Evolutionary conservation across 2,329 filamentous ascomycete genomes (phyloP).

Genomic region (Huntiella moniliformis): DNA sequence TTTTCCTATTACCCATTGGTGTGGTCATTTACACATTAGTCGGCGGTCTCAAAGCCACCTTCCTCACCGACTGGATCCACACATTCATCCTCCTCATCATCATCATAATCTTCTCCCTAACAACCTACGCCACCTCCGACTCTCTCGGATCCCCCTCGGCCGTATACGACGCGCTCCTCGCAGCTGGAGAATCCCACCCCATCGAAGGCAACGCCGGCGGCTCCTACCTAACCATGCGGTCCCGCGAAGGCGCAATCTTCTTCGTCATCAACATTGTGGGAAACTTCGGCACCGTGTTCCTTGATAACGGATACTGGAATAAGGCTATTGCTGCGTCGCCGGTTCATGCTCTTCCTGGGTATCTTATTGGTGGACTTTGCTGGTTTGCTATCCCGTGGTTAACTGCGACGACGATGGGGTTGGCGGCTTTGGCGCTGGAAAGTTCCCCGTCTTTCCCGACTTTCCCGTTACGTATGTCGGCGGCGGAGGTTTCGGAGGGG

Average conservation of each 20-base stretch:
- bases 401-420: conserved; percentile 72
- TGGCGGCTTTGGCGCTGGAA: conserved; percentile 65
- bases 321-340: conserved; percentile 81
- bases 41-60: conserved; percentile 70
- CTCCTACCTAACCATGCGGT: conserved; percentile 74
- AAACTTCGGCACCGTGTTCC: conserved; percentile 70
- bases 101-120: conserved; percentile 70
- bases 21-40: conserved; percentile 55
- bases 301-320: conserved; percentile 82
- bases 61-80: conserved; percentile 72
- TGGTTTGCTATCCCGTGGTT: conserved; percentile 94
- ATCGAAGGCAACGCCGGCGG: conserved; percentile 64
- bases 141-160: conserved; percentile 54
- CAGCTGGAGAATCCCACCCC: conserved; percentile 50
- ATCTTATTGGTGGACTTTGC: conserved; percentile 66
- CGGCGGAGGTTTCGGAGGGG: conserved; percentile 61
- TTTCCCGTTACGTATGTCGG: conserved; percentile 51
- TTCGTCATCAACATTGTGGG: conserved; percentile 78
- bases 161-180: conserved; percentile 60
- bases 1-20: conserved; percentile 59
- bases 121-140: conserved; percentile 56
- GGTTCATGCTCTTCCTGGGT: conserved; percentile 70
- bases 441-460: conserved; percentile 52
- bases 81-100: conserved; percentile 72
- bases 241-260: conserved; percentile 65